phyloP scores from a whole-genome alignment of 371 early-diverging fungal genomes.

The Catenaria anguillulae region DNA sequence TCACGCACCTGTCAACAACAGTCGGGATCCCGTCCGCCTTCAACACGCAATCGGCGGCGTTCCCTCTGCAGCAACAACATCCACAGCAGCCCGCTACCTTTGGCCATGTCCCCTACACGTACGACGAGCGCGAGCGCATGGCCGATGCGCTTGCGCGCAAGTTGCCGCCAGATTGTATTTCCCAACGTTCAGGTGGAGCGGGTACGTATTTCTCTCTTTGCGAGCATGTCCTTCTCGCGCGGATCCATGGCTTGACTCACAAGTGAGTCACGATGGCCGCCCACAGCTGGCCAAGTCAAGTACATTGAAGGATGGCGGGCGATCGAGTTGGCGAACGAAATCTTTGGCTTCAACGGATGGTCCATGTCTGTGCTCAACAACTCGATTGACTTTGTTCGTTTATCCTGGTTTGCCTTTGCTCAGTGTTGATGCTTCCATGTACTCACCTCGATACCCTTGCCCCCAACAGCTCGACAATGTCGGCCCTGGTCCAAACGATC shows the following conservation, averaged over 20 bases:
- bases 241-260: too few relatives aligned
- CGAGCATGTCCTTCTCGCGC: slow-evolving; percentile 14
- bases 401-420: slow-evolving; percentile 1
- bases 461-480: slow-evolving; percentile 9
- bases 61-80: too few relatives aligned
- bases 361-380: slow-evolving; percentile 56
- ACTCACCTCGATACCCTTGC: slow-evolving; percentile 7
- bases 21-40: too few relatives aligned
- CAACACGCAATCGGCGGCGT: too few relatives aligned
- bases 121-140: background rate
- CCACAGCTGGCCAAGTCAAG: slow-evolving; percentile 35
- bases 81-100: too few relatives aligned
- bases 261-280: too few relatives aligned
- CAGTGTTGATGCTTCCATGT: background rate
- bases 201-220: too few relatives aligned
- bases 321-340: slow-evolving; percentile 83
- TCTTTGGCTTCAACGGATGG: slow-evolving; percentile 99
- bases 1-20: too few relatives aligned
- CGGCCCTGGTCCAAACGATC: slow-evolving; percentile 18
- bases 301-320: slow-evolving; percentile 89
- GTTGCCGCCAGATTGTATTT: background rate
- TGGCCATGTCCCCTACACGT: slow-evolving; percentile 9
- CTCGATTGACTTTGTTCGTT: slow-evolving; percentile 57
- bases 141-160: background rate
- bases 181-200: background rate